A percentile compares a stretch with the other conserved stretches of the same genome.
phyloP scores from a whole-genome alignment of 352 stramenopile species.

The Phytophthora cryptogea region DNA sequence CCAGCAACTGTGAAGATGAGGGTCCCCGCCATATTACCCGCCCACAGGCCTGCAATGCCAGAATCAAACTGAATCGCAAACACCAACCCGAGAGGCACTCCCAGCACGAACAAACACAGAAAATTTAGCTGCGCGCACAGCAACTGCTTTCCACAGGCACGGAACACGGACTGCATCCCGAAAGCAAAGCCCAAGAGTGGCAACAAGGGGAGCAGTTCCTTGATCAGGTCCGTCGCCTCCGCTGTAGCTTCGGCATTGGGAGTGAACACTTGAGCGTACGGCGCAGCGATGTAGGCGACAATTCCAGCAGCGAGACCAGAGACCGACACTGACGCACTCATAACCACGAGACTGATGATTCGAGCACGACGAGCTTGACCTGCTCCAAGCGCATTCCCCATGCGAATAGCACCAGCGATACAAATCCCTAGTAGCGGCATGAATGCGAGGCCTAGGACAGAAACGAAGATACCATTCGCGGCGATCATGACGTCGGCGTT shows the following conservation, averaged over 20 bases:
- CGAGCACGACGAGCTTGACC: conserved; percentile 45
- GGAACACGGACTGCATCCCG: conserved; percentile 46
- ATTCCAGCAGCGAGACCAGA: conserved; percentile 37
- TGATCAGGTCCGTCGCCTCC: conserved; percentile 37
- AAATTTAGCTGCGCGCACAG: conserved; percentile 61
- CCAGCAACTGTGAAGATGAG: conserved; percentile 43
- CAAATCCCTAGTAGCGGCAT: conserved; percentile 54
- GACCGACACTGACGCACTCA: conserved; percentile 35
- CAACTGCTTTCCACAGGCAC: conserved; percentile 53
- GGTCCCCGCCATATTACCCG: conserved; percentile 56
- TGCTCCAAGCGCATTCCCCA: conserved; percentile 65
- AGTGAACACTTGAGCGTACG: conserved; percentile 50
- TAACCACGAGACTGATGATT: conserved; percentile 43
- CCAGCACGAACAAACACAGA: conserved; percentile 53
- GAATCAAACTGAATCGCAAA: conserved; percentile 47
- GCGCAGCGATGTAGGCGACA: conserved; percentile 32
- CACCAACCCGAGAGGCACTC: conserved; percentile 45
- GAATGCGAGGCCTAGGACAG: conserved; percentile 49
- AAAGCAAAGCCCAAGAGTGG: conserved; percentile 47
- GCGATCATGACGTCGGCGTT: conserved; percentile 54
- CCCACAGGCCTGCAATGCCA: conserved; percentile 59
- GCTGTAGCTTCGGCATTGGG: conserved; percentile 34
- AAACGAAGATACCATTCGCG: conserved; percentile 59
- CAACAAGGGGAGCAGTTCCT: conserved; percentile 37
- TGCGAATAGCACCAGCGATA: conserved; percentile 53